A percentile compares a stretch with the other conserved stretches of the same genome.
Evolutionary conservation across 257 asterid genomes (phyloP).

Genomic region (Solanum lycopersicoides): DNA sequence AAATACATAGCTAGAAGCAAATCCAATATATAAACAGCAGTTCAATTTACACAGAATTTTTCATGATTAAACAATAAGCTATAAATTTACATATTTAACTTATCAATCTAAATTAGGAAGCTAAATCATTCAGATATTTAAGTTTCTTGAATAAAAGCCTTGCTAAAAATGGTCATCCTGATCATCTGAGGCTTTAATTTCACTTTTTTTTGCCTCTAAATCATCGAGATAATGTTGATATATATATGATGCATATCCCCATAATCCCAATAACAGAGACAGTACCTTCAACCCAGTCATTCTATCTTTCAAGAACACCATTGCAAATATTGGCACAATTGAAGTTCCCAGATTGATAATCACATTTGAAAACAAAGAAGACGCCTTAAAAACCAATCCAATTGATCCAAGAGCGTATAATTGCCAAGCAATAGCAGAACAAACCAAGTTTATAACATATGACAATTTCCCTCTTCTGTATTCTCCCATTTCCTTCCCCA

Average conservation of each 20-base stretch:
- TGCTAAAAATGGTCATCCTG: not conserved
- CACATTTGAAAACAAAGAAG: conserved; percentile 33
- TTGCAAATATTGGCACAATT: conserved; percentile 23
- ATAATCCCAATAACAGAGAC: conserved; percentile 19
- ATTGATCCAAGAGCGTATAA: conserved; percentile 17
- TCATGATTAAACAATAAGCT: not conserved
- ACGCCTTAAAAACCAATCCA: conserved; percentile 32
- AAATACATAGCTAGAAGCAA: no score
- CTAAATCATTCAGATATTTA: not conserved
- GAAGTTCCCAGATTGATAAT: conserved; percentile 30
- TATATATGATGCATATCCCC: conserved; percentile 32
- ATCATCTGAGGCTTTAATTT: not conserved
- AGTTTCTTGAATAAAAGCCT: not conserved
- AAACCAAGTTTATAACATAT: conserved; percentile 13
- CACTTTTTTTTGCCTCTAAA: not conserved
- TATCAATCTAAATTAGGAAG: not conserved
- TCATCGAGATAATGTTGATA: conserved; percentile 24
- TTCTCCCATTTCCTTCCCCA: conserved; percentile 19
- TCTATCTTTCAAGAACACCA: conserved; percentile 27
- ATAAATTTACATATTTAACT: not conserved
- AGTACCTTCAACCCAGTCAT: conserved; percentile 25
- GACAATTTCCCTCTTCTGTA: conserved; percentile 14
- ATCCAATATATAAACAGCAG: not conserved
- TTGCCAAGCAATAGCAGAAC: conserved; percentile 27
- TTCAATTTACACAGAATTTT: not conserved